A percentile compares a stretch with the other conserved stretches of the same genome.
Conservation (phyloP, 2,329 filamentous ascomycete genomes). For the Periconia sp. region DNA sequence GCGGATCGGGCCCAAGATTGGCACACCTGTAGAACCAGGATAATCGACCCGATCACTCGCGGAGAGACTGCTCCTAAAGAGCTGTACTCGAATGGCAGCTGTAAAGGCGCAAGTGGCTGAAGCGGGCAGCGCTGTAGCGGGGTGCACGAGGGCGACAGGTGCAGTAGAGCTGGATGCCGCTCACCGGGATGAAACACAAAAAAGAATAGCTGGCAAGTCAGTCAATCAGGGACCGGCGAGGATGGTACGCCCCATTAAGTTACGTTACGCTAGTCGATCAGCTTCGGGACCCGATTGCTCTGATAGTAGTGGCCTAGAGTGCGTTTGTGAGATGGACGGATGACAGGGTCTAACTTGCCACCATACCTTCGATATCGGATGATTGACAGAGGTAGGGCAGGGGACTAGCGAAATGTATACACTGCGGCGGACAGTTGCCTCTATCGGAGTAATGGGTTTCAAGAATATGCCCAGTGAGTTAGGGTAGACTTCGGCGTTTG, state of each 20-base stretch:
- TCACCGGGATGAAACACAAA: conserved; percentile 15
- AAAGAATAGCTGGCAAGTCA: conserved; percentile 14
- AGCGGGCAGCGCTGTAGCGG: conserved; percentile 22
- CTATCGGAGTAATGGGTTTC: conserved; percentile 3
- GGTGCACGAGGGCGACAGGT: conserved; percentile 25
- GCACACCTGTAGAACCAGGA: conserved; percentile 18
- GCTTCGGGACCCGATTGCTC: conserved; percentile 29
- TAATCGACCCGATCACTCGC: conserved; percentile 7
- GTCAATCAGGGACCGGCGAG: conserved; percentile 14
- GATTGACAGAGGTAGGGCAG: conserved; percentile 20
- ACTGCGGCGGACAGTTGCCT: conserved; percentile 23
- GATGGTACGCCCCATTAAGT: conserved; percentile 23
- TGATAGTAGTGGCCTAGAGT: conserved; percentile 21
- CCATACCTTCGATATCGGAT: conserved; percentile 33
- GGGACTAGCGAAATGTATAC: conserved; percentile 21
- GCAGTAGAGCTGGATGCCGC: conserved; percentile 12
- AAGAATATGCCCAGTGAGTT: conserved; percentile 12
- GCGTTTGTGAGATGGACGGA: conserved; percentile 28
- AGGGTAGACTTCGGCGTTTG: not conserved
- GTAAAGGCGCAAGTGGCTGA: conserved; percentile 24
- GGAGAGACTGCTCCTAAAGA: conserved; percentile 12
- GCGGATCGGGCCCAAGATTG: conserved; percentile 7
- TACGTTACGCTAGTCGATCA: conserved; percentile 38
- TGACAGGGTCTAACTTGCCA: conserved; percentile 33
- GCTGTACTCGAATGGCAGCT: conserved; percentile 22